These are phyloP conservation scores for Diaporthe aspalathi DNA, from an alignment of 2,329 filamentous ascomycete genomes.

Conservation along the genomic window DNA sequence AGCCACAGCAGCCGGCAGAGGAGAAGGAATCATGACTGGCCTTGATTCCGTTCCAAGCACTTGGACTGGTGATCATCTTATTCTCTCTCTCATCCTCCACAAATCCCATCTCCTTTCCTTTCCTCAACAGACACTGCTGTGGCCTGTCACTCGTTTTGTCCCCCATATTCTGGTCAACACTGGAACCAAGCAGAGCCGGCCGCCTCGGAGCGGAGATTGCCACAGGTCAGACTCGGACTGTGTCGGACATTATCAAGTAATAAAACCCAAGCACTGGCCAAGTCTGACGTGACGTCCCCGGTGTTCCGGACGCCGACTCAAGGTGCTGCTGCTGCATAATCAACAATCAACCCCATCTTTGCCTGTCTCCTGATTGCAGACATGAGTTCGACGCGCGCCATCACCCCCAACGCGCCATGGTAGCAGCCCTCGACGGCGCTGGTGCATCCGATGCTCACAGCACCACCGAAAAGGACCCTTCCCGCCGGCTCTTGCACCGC, in stretches of 20 bases:
- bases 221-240: slow-evolving; percentile 16
- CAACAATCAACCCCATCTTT: no score
- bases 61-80: no score
- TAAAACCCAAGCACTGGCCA: slow-evolving; percentile 7
- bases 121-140: background rate
- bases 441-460: slow-evolving; percentile 13
- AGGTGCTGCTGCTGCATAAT: no score
- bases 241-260: slow-evolving; percentile 10
- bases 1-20: background rate
- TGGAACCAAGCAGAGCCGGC: no score
- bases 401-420: slow-evolving; percentile 31
- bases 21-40: background rate
- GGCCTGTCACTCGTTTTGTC: slow-evolving; percentile 18
- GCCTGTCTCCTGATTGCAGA: slow-evolving; percentile 4
- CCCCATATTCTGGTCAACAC: no score
- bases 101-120: background rate
- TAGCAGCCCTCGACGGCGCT: slow-evolving; percentile 28
- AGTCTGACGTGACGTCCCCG: slow-evolving; percentile 13
- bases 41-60: no score
- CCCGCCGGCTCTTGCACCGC: slow-evolving; percentile 17
- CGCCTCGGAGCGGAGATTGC: slow-evolving; percentile 1
- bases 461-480: slow-evolving; percentile 32
- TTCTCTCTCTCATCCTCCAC: background rate
- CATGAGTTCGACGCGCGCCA: slow-evolving; percentile 28
- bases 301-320: background rate